Conservation (phyloP, 768 basidiomycete species). For the Rhizopogon sp. region DNA sequence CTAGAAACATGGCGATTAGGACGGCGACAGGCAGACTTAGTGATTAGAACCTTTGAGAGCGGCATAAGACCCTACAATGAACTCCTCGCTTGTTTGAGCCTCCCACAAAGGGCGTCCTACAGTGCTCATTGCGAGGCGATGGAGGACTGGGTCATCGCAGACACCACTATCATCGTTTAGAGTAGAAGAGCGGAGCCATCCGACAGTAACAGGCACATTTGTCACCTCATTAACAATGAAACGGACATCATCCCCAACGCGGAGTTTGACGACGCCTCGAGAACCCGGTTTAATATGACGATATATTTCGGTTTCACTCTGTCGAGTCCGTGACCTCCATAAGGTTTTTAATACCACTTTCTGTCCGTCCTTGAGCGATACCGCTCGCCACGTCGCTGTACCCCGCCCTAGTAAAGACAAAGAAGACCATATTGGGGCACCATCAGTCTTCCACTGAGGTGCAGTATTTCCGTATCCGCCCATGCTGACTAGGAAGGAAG, state of each 20-base stretch:
- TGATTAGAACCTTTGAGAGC: neutral
- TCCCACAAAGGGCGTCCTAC: slow-evolving; percentile 17
- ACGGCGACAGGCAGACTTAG: neutral
- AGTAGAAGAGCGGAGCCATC: neutral
- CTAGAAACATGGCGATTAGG: neutral
- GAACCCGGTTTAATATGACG: neutral
- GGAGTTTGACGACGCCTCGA: neutral
- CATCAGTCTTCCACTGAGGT: neutral
- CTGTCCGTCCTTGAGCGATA: neutral
- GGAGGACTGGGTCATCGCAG: slow-evolving; percentile 4
- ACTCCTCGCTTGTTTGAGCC: neutral
- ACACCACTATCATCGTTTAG: neutral
- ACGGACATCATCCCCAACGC: neutral
- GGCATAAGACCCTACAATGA: neutral
- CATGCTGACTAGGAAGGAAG: neutral
- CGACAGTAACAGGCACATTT: neutral
- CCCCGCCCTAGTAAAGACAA: neutral
- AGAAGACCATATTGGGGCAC: neutral
- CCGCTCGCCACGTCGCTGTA: neutral
- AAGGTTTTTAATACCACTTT: neutral
- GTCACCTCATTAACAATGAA: neutral
- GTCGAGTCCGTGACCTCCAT: neutral
- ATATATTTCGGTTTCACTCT: neutral
- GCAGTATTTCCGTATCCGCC: neutral
- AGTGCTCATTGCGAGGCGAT: slow-evolving; percentile 13